Evolutionary conservation across 1,284 basidiomycete species (phyloP), one percentile per base, ranked within the genome.

Genomic region (Cutaneotrichosporon sp.): DNA sequence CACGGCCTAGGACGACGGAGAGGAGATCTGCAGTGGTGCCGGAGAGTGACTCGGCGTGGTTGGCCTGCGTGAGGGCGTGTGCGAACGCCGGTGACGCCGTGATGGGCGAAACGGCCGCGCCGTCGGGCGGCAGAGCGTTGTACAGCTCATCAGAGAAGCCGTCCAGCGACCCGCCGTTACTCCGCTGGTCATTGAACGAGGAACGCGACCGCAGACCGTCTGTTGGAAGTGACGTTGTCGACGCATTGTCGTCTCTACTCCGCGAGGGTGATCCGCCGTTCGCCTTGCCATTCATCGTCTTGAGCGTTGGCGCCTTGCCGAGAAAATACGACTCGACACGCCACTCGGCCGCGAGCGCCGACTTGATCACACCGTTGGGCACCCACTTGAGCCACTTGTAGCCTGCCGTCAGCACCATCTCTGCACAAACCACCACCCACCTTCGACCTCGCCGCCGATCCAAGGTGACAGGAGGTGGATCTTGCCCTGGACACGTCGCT

Each of bases 351-450:
- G 90, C 90, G 68, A 96, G 91, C 0, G 93, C 94, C 0, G 91
- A 93, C 77, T 88, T 91, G 64, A 98, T 80, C 39, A 98, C 82
- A 18, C 88, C 85, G 58, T 90, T 91, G 0, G 94, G 94, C 1
- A 98, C 86, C 70, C 93, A 97, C 70, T 92, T 94, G 54, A 98
- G 80, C 91, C 92, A 97, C 68, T 88, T 92, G 77, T 96, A 97
- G 17, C 87, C 86, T 66, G 81, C 83, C 41, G 30, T 54, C 22
- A 49, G 52, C 22, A 13, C 26, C 26, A 30, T 18, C 4, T 12
- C 7, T 17, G 4, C 20, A 20, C 10, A 13, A 10, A 9, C 3
- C 3, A 2, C 4, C 68, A 90, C 91, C 52, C 85, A 64, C 81
- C 86, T 70, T 93, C 92, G 36, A 76, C 72, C 43, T 85, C 84